These are phyloP conservation scores for Candida orba DNA, from an alignment of 805 yeast genomes.

Conservation along the genomic window DNA sequence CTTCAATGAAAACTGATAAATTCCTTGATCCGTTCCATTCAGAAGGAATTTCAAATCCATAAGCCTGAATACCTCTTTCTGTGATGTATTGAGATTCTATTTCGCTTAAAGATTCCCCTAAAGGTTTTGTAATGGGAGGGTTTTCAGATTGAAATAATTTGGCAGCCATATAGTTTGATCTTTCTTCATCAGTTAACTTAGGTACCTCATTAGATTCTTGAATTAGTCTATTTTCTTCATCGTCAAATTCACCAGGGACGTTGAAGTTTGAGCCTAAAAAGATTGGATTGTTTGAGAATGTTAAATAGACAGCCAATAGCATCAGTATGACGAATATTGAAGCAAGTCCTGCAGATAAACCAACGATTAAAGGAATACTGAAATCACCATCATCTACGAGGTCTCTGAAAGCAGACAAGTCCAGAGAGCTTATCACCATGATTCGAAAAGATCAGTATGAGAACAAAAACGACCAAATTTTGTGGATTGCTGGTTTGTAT, in stretches of 20 bases:
- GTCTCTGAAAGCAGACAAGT: constrained; percentile 1
- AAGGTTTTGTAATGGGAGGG: constrained; percentile 37
- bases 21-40: constrained; percentile 32
- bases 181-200: constrained; percentile 32
- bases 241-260: constrained; percentile 56
- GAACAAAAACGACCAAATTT: too few species aligned
- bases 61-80: constrained; percentile 82
- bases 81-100: constrained; percentile 65
- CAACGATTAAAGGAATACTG: constrained; percentile 31
- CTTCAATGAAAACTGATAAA: constrained; percentile 50
- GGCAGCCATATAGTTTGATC: constrained; percentile 33
- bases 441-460: neutral
- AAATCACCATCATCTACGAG: constrained; percentile 14
- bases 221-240: constrained; percentile 56
- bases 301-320: constrained; percentile 24
- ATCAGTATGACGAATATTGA: constrained; percentile 27
- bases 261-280: constrained; percentile 27
- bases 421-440: neutral
- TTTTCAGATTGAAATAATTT: constrained; percentile 29
- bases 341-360: constrained; percentile 31
- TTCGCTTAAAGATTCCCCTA: constrained; percentile 46
- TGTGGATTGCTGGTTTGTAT: too few species aligned
- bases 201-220: constrained; percentile 45
- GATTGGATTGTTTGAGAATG: constrained; percentile 25
- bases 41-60: constrained; percentile 22